Evolutionary conservation across 164 flowering plant genomes (phyloP).

Genomic region (Akebia trifoliata): DNA sequence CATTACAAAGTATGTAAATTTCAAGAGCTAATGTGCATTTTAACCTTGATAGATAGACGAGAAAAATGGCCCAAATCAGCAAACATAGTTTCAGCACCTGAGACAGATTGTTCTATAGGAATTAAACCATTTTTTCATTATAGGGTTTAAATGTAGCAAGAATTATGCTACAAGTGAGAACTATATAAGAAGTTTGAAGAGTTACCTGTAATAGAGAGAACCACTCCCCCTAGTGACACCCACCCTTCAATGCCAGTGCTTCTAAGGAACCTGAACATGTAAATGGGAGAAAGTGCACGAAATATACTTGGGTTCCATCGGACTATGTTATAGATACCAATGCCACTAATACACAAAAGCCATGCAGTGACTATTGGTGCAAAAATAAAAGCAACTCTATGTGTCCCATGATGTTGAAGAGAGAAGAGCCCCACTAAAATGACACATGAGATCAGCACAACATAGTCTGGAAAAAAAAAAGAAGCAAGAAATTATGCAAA

Average conservation of each 20-base stretch:
- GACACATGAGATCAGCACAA: conserved; percentile 48
- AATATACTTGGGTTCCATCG: conserved; percentile 59
- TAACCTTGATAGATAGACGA: conserved; percentile 15
- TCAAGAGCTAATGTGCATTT: not conserved
- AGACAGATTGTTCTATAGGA: conserved; percentile 8
- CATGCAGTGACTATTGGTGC: conserved; percentile 65
- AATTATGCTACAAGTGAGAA: conserved; percentile 9
- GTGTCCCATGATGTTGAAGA: conserved; percentile 68
- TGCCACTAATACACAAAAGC: conserved; percentile 53
- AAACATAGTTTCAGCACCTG: conserved; percentile 22
- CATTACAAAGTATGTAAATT: too few species aligned
- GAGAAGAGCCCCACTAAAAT: conserved; percentile 60
- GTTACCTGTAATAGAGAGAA: conserved; percentile 70
- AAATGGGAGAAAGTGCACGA: conserved; percentile 60
- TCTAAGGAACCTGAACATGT: conserved; percentile 51
- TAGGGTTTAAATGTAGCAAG: conserved; percentile 4
- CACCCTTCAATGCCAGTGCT: conserved; percentile 59
- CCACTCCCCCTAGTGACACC: conserved; percentile 72
- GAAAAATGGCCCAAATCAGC: conserved; percentile 25
- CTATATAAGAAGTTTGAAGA: conserved; percentile 7
- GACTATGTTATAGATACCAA: conserved; percentile 66
- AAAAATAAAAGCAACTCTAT: conserved; percentile 62
- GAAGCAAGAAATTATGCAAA: not conserved
- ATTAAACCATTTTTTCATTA: conserved; percentile 3
- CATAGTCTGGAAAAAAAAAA: conserved; percentile 36